Conservation (phyloP, 2,329 filamentous ascomycete genomes). For the Metarhizium guizhouense region DNA sequence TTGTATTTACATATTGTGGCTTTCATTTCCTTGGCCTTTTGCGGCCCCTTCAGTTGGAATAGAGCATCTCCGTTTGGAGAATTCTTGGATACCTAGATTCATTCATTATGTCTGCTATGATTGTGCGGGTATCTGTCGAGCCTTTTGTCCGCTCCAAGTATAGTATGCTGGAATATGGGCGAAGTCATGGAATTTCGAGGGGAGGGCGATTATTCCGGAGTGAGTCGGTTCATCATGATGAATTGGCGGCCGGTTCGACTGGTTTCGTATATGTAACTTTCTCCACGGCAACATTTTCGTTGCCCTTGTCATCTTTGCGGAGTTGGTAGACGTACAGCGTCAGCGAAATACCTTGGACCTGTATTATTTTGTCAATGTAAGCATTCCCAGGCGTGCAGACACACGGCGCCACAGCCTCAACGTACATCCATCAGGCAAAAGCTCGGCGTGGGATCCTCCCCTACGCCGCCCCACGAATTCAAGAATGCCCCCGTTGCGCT, state of each 20-base stretch:
- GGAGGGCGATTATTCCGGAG: not conserved
- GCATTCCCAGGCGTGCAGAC: constrained; percentile 1
- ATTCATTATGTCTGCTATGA: not conserved
- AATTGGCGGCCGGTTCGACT: constrained; percentile 45
- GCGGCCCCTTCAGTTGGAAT: constrained; percentile 9
- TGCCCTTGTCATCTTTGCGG: constrained; percentile 66
- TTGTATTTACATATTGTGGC: constrained; percentile 21
- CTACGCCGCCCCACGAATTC: constrained; percentile 46
- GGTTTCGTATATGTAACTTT: constrained; percentile 82
- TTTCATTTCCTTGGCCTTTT: constrained; percentile 8
- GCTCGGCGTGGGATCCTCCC: constrained; percentile 74
- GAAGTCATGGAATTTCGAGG: not conserved
- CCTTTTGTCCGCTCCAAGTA: not conserved
- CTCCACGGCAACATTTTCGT: constrained; percentile 73
- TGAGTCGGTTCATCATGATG: constrained; percentile 21
- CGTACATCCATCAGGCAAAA: constrained; percentile 97
- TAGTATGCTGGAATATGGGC: not conserved
- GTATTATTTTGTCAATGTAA: constrained; percentile 5
- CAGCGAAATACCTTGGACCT: constrained; percentile 94
- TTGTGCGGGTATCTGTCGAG: constrained; percentile 15
- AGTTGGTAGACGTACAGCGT: constrained; percentile 92
- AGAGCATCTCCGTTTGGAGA: constrained; percentile 7
- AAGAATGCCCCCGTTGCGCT: constrained; percentile 57
- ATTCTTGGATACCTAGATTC: constrained; percentile 11
- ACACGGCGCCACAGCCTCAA: not conserved